phyloP scores from a whole-genome alignment of 257 asterid genomes.

The Fraxinus cuspidata region DNA sequence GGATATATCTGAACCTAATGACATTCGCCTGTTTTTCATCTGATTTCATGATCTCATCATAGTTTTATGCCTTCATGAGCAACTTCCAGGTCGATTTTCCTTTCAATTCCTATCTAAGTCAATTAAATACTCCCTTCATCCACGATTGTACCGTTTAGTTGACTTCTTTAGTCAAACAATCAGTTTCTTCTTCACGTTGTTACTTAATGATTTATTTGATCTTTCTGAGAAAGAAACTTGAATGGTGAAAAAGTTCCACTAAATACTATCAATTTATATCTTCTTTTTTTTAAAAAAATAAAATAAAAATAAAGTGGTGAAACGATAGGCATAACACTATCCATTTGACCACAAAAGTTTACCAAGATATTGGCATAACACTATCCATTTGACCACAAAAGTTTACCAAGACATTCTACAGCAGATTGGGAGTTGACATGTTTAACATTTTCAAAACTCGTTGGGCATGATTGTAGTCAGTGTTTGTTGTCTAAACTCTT shows the following conservation, averaged over 20 bases:
- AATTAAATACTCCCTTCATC: too few species aligned
- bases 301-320: not conserved
- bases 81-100: not conserved
- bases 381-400: not conserved
- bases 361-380: not conserved
- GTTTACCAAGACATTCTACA: not conserved
- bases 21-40: not conserved
- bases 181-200: too few species aligned
- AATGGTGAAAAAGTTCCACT: too few species aligned
- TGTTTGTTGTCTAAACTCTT: not conserved
- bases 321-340: too few species aligned
- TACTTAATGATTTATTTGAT: too few species aligned
- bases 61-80: not conserved
- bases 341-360: not conserved
- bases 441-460: not conserved
- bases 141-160: too few species aligned
- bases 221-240: too few species aligned
- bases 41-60: not conserved
- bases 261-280: too few species aligned
- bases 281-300: too few species aligned
- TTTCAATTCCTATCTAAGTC: too few species aligned
- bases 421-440: not conserved
- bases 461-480: not conserved
- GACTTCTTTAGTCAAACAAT: too few species aligned
- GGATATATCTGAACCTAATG: not conserved